phyloP scores from a whole-genome alignment of 306 rosid species.

The Trifolium subterraneum region DNA sequence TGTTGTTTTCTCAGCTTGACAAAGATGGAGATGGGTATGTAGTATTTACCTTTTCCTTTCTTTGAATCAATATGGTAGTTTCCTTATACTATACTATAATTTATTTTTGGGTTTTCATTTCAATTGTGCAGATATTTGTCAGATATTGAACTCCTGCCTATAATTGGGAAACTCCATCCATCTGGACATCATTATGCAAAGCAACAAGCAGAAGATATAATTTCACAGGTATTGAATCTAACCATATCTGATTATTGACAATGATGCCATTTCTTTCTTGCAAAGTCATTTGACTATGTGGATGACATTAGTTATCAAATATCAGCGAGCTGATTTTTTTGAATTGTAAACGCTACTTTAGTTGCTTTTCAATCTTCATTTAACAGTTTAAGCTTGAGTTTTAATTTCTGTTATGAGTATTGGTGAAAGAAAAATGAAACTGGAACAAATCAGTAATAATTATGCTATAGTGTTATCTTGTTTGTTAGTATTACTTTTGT shows the following conservation, averaged over 20 bases:
- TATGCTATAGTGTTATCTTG: no score
- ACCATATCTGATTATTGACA: conserved; percentile 4
- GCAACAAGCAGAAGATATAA: conserved; percentile 88
- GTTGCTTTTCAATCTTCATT: no score
- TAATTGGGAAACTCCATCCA: conserved; percentile 94
- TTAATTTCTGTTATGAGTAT: no score
- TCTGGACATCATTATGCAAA: conserved; percentile 92
- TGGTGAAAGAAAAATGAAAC: no score
- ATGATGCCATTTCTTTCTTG: not conserved
- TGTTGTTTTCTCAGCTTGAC: conserved; percentile 81
- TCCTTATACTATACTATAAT: conserved; percentile 31
- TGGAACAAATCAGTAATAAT: no score
- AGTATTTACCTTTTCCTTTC: conserved; percentile 36
- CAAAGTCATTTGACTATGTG: not conserved
- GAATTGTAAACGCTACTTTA: not conserved
- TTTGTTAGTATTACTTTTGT: no score
- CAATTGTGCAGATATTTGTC: conserved; percentile 67
- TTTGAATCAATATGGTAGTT: conserved; percentile 28
- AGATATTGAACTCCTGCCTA: conserved; percentile 71
- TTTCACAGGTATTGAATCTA: conserved; percentile 71
- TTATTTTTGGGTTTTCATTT: conserved; percentile 31
- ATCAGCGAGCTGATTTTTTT: not conserved
- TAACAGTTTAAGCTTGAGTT: no score
- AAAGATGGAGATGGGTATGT: conserved; percentile 84
- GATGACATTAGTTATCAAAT: not conserved